Conservation (phyloP, 768 basidiomycete species). For the Suillus paluster region DNA sequence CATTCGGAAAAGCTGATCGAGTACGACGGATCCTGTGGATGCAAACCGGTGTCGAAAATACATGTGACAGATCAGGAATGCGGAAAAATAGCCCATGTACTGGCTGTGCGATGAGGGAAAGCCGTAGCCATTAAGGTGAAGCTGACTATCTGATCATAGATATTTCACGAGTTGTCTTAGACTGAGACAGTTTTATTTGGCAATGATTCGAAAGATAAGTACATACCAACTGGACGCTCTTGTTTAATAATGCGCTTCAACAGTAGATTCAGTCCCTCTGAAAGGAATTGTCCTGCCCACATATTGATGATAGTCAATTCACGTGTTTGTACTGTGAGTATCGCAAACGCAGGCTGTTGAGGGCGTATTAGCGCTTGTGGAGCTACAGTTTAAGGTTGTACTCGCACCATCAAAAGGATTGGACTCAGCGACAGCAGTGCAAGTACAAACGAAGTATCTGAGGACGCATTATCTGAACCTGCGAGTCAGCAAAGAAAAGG, state of each 20-base stretch:
- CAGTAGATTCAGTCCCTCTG: conserved; percentile 71
- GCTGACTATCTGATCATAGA: conserved; percentile 15
- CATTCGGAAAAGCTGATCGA: conserved; percentile 57
- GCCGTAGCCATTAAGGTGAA: conserved; percentile 65
- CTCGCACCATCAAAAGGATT: conserved; percentile 71
- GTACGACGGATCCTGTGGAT: conserved; percentile 49
- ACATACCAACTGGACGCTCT: conserved; percentile 67
- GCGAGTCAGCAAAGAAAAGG: conserved; percentile 1
- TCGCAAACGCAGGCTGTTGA: conserved; percentile 76
- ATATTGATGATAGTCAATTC: conserved; percentile 81
- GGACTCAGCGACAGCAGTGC: conserved; percentile 72
- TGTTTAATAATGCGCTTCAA: conserved; percentile 72
- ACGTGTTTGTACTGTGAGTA: conserved; percentile 71
- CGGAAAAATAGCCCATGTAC: conserved; percentile 86
- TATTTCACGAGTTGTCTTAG: conserved; percentile 9
- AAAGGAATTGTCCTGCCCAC: conserved; percentile 80
- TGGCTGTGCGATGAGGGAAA: conserved; percentile 91
- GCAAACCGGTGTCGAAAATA: conserved; percentile 69
- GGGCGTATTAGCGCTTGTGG: conserved; percentile 10
- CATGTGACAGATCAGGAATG: conserved; percentile 77
- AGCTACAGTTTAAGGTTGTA: background rate
- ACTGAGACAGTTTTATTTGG: background rate
- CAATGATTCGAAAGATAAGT: background rate
- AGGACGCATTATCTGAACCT: conserved; percentile 61
- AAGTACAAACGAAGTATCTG: conserved; percentile 56